Evolutionary conservation across 1,284 basidiomycete species (phyloP).

Genomic region (Coniferiporia sulphurascens): DNA sequence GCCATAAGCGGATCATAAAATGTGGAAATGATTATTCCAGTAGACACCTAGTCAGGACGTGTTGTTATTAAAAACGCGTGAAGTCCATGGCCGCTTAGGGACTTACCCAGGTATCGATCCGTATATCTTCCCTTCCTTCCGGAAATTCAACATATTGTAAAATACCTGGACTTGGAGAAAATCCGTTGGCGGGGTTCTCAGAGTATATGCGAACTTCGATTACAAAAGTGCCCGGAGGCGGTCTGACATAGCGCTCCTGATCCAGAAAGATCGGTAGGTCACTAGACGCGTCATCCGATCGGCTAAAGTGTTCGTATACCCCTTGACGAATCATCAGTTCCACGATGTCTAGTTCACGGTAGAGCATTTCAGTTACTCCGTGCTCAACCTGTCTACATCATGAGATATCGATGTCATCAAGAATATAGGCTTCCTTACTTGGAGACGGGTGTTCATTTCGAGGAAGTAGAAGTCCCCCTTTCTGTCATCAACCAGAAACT

Average conservation of each 20-base stretch:
- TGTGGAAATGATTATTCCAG: conserved; percentile 48
- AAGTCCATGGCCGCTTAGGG: conserved; percentile 1
- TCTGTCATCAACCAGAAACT: conserved; percentile 60
- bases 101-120: conserved; percentile 53
- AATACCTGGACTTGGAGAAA: conserved; percentile 58
- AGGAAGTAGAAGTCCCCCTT: conserved; percentile 62
- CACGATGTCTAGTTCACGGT: conserved; percentile 59
- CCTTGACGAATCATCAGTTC: conserved; percentile 61
- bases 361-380: conserved; percentile 56
- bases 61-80: background rate
- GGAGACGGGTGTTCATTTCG: conserved; percentile 72
- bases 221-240: conserved; percentile 33
- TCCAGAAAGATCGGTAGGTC: conserved; percentile 25
- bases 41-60: conserved; percentile 36
- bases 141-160: conserved; percentile 51
- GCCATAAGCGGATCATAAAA: conserved; percentile 55
- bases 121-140: conserved; percentile 30
- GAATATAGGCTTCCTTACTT: conserved; percentile 32
- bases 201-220: conserved; percentile 67
- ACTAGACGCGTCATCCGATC: conserved; percentile 27
- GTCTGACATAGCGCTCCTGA: conserved; percentile 30
- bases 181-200: conserved; percentile 57
- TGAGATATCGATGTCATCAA: background rate
- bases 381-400: conserved; percentile 53
- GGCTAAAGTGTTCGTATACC: conserved; percentile 29